Conservation (phyloP, 2,329 filamentous ascomycete genomes). For the Davidsoniella australis region DNA sequence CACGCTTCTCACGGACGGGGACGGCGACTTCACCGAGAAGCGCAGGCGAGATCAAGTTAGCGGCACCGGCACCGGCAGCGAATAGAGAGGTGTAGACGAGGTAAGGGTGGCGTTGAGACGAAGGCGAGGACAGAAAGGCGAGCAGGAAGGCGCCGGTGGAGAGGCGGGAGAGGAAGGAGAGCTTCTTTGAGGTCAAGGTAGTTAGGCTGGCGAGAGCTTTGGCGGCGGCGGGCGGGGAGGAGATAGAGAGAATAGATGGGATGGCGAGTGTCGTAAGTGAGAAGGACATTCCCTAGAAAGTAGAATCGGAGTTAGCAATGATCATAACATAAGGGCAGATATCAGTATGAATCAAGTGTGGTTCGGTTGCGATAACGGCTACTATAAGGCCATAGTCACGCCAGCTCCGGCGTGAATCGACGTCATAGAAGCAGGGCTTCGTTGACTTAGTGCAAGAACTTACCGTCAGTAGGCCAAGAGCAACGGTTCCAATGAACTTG, state of each 20-base stretch:
- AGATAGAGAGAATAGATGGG: slow-evolving; percentile 64
- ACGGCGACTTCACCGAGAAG: slow-evolving; percentile 20
- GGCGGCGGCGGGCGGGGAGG: slow-evolving; percentile 53
- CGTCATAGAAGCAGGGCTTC: neutral
- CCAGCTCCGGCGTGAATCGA: neutral
- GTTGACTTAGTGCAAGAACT: slow-evolving; percentile 19
- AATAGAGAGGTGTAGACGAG: slow-evolving; percentile 70
- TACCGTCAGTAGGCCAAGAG: slow-evolving; percentile 76
- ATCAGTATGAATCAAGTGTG: neutral
- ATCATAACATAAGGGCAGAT: neutral
- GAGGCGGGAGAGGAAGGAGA: slow-evolving; percentile 49
- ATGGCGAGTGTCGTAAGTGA: slow-evolving; percentile 62
- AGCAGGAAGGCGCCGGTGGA: slow-evolving; percentile 57
- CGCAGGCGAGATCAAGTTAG: slow-evolving; percentile 30
- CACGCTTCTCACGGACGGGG: slow-evolving; percentile 15
- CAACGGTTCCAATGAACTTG: slow-evolving; percentile 88
- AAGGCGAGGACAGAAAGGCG: slow-evolving; percentile 61
- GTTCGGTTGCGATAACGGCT: neutral
- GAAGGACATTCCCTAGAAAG: slow-evolving; percentile 65
- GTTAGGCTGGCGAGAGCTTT: slow-evolving; percentile 54
- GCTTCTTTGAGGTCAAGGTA: slow-evolving; percentile 43
- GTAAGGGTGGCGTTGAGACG: slow-evolving; percentile 67
- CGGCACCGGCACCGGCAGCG: slow-evolving; percentile 42
- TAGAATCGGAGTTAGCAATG: neutral
- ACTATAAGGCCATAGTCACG: neutral